Conservation (phyloP, 345 rosid species). For the Passiflora organensis region DNA sequence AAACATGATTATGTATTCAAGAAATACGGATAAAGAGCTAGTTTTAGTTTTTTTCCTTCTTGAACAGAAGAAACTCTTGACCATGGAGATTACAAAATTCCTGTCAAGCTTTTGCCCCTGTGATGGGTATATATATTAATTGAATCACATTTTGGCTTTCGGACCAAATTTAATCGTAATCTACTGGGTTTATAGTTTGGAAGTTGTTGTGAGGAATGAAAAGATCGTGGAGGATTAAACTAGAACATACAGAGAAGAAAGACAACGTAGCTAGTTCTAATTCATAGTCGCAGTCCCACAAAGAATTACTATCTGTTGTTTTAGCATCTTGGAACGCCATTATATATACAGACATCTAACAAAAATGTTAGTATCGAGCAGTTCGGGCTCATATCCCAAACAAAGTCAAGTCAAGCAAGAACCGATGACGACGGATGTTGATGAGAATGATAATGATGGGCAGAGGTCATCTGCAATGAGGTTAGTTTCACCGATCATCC, state of each 20-base stretch:
- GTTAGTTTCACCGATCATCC: slow-evolving; percentile 7
- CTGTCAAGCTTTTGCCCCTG: no score
- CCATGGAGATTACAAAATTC: no score
- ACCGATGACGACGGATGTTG: neutral
- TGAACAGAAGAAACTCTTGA: no score
- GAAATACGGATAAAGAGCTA: no score
- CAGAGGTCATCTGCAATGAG: slow-evolving; percentile 13
- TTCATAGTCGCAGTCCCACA: neutral
- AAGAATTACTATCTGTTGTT: neutral
- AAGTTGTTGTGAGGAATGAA: slow-evolving; percentile 17
- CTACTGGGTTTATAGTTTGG: slow-evolving; percentile 7
- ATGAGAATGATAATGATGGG: neutral
- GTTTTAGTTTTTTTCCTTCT: no score
- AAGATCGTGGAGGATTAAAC: slow-evolving; percentile 9
- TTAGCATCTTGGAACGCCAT: neutral
- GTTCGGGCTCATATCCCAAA: neutral
- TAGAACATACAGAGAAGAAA: neutral
- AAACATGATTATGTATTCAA: no score
- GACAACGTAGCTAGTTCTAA: no score
- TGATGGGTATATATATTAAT: no score
- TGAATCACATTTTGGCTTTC: no score
- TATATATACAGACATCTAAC: neutral
- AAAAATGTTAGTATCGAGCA: neutral
- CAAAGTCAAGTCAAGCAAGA: neutral
- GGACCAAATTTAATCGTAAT: no score